Conservation (phyloP, 1,284 basidiomycete genomes). For the Tetrapyrgos nigripes region DNA sequence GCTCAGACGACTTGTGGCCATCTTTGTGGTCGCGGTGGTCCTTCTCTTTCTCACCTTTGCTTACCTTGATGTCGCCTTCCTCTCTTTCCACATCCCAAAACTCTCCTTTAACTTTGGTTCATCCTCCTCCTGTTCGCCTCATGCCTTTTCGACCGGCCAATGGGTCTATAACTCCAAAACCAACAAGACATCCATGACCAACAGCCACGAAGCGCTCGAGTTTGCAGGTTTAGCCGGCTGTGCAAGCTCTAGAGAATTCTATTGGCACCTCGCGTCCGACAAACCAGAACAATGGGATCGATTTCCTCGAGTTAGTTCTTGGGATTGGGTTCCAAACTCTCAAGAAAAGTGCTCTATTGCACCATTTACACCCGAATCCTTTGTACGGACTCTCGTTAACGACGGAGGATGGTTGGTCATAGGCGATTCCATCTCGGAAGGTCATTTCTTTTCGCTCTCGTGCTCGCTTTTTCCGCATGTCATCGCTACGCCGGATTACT, state of each 20-base stretch:
- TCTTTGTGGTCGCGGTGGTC: background rate
- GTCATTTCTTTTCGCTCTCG: slow-evolving; percentile 74
- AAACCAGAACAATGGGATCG: slow-evolving; percentile 51
- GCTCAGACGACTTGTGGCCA: too few relatives aligned
- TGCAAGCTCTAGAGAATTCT: slow-evolving; percentile 63
- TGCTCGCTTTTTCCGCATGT: slow-evolving; percentile 71
- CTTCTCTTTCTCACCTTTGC: slow-evolving; percentile 9
- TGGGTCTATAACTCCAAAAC: slow-evolving; percentile 49
- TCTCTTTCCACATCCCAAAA: background rate
- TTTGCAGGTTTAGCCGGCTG: slow-evolving; percentile 65
- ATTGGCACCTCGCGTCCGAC: slow-evolving; percentile 66
- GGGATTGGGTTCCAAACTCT: slow-evolving; percentile 58
- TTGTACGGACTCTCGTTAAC: slow-evolving; percentile 64
- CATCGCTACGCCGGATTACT: slow-evolving; percentile 65
- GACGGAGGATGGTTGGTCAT: slow-evolving; percentile 72
- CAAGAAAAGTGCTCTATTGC: slow-evolving; percentile 46
- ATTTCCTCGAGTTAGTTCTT: slow-evolving; percentile 57
- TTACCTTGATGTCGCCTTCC: background rate
- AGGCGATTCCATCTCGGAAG: slow-evolving; percentile 54
- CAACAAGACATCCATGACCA: slow-evolving; percentile 40
- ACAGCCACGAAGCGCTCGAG: slow-evolving; percentile 47
- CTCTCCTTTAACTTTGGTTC: background rate
- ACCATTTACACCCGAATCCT: slow-evolving; percentile 43
- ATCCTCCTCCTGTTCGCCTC: slow-evolving; percentile 44
- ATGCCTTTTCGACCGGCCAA: slow-evolving; percentile 47